Evolutionary conservation across 2,329 filamentous ascomycete species (phyloP).

Genomic region (Coleophoma eucalyptorum): DNA sequence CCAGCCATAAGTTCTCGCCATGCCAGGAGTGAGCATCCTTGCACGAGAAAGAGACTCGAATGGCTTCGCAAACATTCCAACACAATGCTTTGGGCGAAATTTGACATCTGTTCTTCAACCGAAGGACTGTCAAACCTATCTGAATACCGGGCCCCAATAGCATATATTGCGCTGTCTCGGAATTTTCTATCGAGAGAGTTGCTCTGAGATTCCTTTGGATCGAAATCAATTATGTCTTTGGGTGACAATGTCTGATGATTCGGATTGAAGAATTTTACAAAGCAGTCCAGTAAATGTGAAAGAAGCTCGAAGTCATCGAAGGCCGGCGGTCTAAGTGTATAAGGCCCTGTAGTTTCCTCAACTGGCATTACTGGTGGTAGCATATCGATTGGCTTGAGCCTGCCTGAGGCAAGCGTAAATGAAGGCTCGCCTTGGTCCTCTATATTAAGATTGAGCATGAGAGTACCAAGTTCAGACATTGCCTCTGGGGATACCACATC

Average conservation of each 20-base stretch:
- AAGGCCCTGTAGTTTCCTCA: no score
- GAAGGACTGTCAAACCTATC: background rate
- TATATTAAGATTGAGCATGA: slow-evolving; percentile 8
- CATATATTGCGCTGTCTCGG: slow-evolving; percentile 1
- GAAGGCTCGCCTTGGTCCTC: slow-evolving; percentile 7
- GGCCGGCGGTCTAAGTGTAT: background rate
- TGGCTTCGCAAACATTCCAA: slow-evolving; percentile 1
- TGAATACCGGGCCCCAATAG: slow-evolving; percentile 3
- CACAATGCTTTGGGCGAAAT: slow-evolving; percentile 1
- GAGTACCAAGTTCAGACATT: slow-evolving; percentile 7
- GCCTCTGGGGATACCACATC: slow-evolving; percentile 2
- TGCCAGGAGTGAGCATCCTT: slow-evolving; percentile 5
- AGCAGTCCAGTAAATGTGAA: background rate
- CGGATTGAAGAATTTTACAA: slow-evolving; percentile 4
- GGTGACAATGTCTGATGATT: slow-evolving; percentile 1
- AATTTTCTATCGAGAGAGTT: background rate
- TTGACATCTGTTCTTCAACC: background rate
- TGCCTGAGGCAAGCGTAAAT: slow-evolving; percentile 6
- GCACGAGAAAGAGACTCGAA: slow-evolving; percentile 1
- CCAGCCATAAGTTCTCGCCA: slow-evolving; percentile 7
- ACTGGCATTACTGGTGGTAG: background rate
- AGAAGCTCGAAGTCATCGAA: background rate
- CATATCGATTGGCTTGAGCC: background rate
- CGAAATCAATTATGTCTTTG: background rate
- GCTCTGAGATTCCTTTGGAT: background rate